A percentile compares a stretch with the other conserved stretches of the same genome.
phyloP scores from a whole-genome alignment of 345 rosid genomes.

The Psidium friedrichsthalianum region DNA sequence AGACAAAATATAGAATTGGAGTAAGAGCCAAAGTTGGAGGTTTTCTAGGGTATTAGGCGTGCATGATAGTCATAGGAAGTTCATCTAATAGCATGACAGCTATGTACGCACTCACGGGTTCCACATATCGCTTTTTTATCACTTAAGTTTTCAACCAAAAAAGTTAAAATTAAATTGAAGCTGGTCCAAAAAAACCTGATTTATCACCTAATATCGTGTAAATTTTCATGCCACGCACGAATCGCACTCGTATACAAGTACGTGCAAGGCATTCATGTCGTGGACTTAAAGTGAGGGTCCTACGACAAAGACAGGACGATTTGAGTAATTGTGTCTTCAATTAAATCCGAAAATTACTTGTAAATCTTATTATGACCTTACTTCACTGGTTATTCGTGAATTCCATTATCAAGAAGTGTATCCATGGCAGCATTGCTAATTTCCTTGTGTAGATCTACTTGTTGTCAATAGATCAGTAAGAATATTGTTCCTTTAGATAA shows the following conservation, averaged over 20 bases:
- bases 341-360: background rate
- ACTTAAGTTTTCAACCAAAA: background rate
- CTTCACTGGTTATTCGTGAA: no score
- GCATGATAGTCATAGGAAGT: no score
- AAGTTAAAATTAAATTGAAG: background rate
- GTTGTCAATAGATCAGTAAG: background rate
- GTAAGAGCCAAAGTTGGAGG: no score
- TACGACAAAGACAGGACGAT: no score
- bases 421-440: background rate
- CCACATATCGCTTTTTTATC: background rate
- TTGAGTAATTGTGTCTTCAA: no score
- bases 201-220: background rate
- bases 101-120: background rate
- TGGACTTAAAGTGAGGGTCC: background rate
- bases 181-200: background rate
- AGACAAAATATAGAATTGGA: no score
- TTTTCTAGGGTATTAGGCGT: no score
- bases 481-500: background rate
- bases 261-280: background rate
- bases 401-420: background rate
- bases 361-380: background rate
- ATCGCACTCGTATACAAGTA: background rate
- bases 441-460: background rate
- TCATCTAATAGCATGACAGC: background rate
- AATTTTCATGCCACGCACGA: background rate